Conservation (phyloP, 108 stramenopile species). For the Craspedostauros australis region DNA sequence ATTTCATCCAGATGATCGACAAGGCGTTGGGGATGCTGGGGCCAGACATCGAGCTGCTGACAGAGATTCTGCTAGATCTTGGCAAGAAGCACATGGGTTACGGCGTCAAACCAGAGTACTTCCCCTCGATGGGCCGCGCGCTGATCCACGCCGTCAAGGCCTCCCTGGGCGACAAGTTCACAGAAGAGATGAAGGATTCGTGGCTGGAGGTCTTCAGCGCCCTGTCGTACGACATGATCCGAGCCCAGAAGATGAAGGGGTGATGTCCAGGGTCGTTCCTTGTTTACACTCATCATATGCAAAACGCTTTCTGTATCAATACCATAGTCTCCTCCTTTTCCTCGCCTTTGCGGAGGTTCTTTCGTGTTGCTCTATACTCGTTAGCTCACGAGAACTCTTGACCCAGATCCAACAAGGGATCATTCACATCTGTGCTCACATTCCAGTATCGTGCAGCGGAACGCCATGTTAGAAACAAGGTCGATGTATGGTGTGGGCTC, state of each 20-base stretch:
- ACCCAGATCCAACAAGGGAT: no score
- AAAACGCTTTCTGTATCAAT: no score
- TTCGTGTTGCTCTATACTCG: no score
- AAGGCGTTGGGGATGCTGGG: conserved; percentile 32
- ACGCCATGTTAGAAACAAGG: no score
- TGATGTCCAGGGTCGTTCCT: no score
- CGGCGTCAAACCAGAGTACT: conserved; percentile 34
- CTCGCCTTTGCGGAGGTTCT: no score
- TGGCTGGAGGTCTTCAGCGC: conserved; percentile 37
- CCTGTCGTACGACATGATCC: conserved; percentile 30
- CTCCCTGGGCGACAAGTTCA: conserved; percentile 24
- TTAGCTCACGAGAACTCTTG: no score
- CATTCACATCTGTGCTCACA: no score
- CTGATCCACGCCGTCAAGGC: conserved; percentile 18
- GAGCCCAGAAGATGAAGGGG: conserved; percentile 21
- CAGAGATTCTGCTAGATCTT: conserved; percentile 26
- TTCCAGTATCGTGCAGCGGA: no score
- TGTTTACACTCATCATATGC: no score
- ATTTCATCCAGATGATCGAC: conserved; percentile 26
- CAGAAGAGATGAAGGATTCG: conserved; percentile 13
- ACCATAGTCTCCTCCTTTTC: no score
- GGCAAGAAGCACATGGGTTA: conserved; percentile 27
- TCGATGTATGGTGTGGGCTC: no score
- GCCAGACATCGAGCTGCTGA: conserved; percentile 29
- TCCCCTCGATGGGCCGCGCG: conserved; percentile 26